A percentile compares a stretch with the other conserved stretches of the same genome.
Evolutionary conservation across 768 basidiomycete genomes (phyloP).

Genomic region (Strobilomyces dryophilus): DNA sequence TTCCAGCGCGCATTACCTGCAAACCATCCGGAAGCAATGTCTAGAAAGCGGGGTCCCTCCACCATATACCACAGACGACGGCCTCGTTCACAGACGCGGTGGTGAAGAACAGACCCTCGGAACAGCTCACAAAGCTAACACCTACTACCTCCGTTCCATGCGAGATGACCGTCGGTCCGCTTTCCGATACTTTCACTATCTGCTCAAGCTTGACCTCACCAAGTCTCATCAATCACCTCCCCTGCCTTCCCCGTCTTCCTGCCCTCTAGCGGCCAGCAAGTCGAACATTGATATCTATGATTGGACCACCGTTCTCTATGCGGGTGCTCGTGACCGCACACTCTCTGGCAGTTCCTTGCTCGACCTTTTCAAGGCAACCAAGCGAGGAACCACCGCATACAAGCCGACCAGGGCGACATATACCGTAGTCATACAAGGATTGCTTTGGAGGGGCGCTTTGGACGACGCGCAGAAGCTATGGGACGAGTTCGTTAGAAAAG

Average conservation of each 20-base stretch:
- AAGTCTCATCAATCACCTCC: conserved; percentile 7
- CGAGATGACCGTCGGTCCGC: conserved; percentile 41
- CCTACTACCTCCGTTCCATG: conserved; percentile 40
- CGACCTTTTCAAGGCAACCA: conserved; percentile 34
- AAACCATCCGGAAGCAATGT: conserved; percentile 34
- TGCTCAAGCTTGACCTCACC: conserved; percentile 29
- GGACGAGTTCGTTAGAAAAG: conserved; percentile 33
- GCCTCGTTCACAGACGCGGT: background rate
- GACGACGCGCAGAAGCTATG: conserved; percentile 41
- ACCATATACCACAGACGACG: conserved; percentile 17
- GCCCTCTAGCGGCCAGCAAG: conserved; percentile 11
- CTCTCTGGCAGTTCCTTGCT: conserved; percentile 34
- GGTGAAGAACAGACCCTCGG: conserved; percentile 9
- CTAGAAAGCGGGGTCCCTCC: conserved; percentile 14
- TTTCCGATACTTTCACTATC: conserved; percentile 41
- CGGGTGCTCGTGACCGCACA: conserved; percentile 39
- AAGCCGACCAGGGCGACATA: conserved; percentile 45
- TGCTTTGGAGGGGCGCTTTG: conserved; percentile 41
- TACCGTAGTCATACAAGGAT: conserved; percentile 51
- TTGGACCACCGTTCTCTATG: conserved; percentile 43
- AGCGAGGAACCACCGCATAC: conserved; percentile 25
- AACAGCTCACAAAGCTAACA: conserved; percentile 37
- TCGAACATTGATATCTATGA: conserved; percentile 40
- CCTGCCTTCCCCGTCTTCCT: background rate
- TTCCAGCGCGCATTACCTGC: conserved; percentile 37